Base-by-base conservation (phyloP, 2,329 filamentous ascomycete genomes). In the Elsinoe arachidis region DNA sequence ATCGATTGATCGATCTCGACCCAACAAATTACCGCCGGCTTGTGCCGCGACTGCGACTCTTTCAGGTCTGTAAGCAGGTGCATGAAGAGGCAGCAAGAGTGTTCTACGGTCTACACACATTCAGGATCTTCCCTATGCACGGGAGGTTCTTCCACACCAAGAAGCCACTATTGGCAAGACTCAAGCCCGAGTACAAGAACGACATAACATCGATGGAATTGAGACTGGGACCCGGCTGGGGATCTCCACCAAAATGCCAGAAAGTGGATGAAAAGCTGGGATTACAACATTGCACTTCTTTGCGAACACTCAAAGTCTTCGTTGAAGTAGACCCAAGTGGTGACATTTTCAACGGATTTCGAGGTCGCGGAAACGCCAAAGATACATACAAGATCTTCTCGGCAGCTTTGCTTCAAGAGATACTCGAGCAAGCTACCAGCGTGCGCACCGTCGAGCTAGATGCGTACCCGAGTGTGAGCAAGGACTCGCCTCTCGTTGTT, bases 331-430 rank as follows among this genome's bases (percentile, higher is more conserved):
- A 91, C 65, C 86, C 87, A 0, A 86, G 73, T 53, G 69, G 83
- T 55, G 77, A 76, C 26, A 73, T 83, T 17, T 89, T 88, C 64
- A 80, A 81, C 56, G 86, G 85, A 0, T 90, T 86, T 64, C 79
- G 85, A 12, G 69, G 69, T 15, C 60, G 61, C 23, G 63, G 64
- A 41, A 78, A 79, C 23, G 77, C 78, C 1, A 79, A 84, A 23
- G 81, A 84, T 1, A 89, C 87, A 61, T 91, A 88, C 66, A 87
- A 88, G 59, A 70, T 69, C 4, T 90, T 90, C 65, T 84, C 80
- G 23, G 73, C 77, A 10, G 71, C 74, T 1, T 70, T 90, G 26
- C 67, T 90, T 5, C 69, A 72, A 3, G 75, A 73, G 6, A 76
- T 90, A 2, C 65, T 90, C 1, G 71, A 74, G 1, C 76, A 77